These are phyloP conservation scores for Ustilago nuda DNA, from an alignment of 1,284 basidiomycete genomes.

Conservation along the genomic window DNA sequence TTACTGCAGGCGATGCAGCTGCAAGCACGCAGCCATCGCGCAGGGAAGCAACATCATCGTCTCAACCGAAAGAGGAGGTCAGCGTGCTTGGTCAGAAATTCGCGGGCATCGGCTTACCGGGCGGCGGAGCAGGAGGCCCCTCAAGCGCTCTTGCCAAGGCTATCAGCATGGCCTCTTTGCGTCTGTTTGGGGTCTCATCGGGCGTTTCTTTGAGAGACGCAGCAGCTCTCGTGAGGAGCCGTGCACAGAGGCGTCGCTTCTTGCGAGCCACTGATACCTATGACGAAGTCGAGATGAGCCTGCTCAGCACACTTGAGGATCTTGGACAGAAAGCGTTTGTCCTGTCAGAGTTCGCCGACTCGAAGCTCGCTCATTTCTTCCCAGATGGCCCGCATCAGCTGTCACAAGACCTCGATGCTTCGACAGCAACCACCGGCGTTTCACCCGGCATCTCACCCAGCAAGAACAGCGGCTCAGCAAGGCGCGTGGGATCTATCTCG, in stretches of 20 bases:
- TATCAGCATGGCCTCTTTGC: slow-evolving; percentile 87
- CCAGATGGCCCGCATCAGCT: slow-evolving; percentile 71
- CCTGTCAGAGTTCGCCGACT: slow-evolving; percentile 90
- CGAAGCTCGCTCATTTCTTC: slow-evolving; percentile 82
- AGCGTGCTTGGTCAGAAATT: slow-evolving; percentile 45
- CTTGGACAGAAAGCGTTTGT: slow-evolving; percentile 95
- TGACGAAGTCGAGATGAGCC: slow-evolving; percentile 75
- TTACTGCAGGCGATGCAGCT: slow-evolving; percentile 35
- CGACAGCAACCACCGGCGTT: slow-evolving; percentile 26
- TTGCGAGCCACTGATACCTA: slow-evolving; percentile 38
- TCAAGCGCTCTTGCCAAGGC: slow-evolving; percentile 76
- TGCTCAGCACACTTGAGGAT: slow-evolving; percentile 83
- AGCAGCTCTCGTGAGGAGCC: slow-evolving; percentile 60
- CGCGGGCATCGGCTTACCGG: slow-evolving; percentile 26
- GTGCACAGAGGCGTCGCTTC: slow-evolving; percentile 59
- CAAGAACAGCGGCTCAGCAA: slow-evolving; percentile 22
- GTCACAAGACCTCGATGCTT: slow-evolving; percentile 36
- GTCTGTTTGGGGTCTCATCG: slow-evolving; percentile 80
- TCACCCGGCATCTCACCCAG: slow-evolving; percentile 45
- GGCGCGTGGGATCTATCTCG: slow-evolving; percentile 34
- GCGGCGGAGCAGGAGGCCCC: slow-evolving; percentile 17
- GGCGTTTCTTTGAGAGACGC: slow-evolving; percentile 63
- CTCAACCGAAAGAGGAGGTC: slow-evolving; percentile 35
- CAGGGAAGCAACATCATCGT: slow-evolving; percentile 20
- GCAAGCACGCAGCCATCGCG: slow-evolving; percentile 32